Percentiles rank a stretch among this genome's conserved stretches.
These are phyloP conservation scores for Arthrinium puccinioides DNA, from an alignment of 2,329 filamentous ascomycete genomes.

Conservation along the genomic window DNA sequence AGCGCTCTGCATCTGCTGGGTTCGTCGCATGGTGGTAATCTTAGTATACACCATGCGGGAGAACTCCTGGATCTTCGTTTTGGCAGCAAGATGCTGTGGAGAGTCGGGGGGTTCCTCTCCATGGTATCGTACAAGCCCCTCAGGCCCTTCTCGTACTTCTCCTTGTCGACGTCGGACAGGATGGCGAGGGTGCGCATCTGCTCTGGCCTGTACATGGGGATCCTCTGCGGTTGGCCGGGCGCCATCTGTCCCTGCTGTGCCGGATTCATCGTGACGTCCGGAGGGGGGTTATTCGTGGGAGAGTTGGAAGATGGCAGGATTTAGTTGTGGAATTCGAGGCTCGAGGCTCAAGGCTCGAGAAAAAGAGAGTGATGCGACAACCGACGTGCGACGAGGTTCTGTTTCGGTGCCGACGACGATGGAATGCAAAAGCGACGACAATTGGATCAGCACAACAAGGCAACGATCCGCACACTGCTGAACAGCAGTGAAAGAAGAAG, in stretches of 20 bases:
- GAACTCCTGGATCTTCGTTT: constrained; percentile 53
- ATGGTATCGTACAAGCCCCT: constrained; percentile 42
- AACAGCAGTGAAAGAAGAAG: too few relatives aligned
- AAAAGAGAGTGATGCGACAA: too few relatives aligned
- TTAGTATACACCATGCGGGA: constrained; percentile 49
- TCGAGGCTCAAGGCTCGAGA: too few relatives aligned
- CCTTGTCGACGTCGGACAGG: constrained; percentile 47
- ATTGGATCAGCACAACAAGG: too few relatives aligned
- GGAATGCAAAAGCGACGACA: too few relatives aligned
- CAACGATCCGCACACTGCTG: too few relatives aligned
- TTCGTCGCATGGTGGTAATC: constrained; percentile 29
- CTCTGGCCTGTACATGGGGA: constrained; percentile 41
- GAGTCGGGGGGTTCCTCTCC: constrained; percentile 39
- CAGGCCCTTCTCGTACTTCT: constrained; percentile 52
- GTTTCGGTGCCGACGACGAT: too few relatives aligned
- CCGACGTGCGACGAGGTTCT: too few relatives aligned
- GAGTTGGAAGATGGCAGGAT: too few relatives aligned
- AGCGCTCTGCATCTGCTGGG: constrained; percentile 14
- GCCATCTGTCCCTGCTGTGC: background rate
- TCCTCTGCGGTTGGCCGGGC: constrained; percentile 9
- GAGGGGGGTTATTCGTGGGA: too few relatives aligned
- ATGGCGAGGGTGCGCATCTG: constrained; percentile 43
- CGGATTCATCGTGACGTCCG: constrained; percentile 1
- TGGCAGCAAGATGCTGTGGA: constrained; percentile 40
- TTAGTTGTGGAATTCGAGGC: too few relatives aligned